A percentile compares a stretch with the other conserved stretches of the same genome.
Evolutionary conservation across 441 rosid species (phyloP).

Genomic region (Metrosideros polymorpha): DNA sequence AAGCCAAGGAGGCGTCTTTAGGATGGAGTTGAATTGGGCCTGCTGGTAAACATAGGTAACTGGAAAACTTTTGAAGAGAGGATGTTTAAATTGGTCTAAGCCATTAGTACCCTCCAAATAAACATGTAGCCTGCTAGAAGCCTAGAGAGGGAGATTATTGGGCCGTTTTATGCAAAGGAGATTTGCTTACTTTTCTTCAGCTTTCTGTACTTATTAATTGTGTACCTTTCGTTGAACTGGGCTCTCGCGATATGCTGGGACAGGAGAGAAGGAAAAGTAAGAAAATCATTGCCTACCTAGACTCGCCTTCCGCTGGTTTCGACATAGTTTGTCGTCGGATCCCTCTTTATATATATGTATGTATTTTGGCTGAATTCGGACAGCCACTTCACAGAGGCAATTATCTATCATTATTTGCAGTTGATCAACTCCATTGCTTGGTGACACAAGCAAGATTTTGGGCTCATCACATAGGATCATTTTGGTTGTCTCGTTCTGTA

Average conservation of each 20-base stretch:
- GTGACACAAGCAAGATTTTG: background rate
- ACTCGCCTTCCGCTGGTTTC: background rate
- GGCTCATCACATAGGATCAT: background rate
- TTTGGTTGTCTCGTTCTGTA: background rate
- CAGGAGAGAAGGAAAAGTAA: background rate
- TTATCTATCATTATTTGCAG: background rate
- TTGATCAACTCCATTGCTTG: background rate
- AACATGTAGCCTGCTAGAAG: background rate
- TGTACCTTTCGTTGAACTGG: background rate
- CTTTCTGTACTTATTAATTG: background rate
- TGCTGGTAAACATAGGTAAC: background rate
- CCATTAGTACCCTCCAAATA: background rate
- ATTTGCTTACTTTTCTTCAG: background rate
- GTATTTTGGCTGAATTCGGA: background rate
- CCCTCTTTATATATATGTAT: background rate
- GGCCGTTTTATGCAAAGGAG: background rate
- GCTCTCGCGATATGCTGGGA: background rate
- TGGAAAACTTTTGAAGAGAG: background rate
- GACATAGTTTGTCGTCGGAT: background rate
- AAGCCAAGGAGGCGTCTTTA: background rate
- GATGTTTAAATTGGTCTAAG: conserved; percentile 17
- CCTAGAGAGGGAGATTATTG: background rate
- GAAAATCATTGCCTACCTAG: background rate
- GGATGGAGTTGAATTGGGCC: background rate
- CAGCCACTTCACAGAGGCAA: background rate